Evolutionary conservation across 768 basidiomycete species (phyloP).

Genomic region (Hypholoma sublateritium): DNA sequence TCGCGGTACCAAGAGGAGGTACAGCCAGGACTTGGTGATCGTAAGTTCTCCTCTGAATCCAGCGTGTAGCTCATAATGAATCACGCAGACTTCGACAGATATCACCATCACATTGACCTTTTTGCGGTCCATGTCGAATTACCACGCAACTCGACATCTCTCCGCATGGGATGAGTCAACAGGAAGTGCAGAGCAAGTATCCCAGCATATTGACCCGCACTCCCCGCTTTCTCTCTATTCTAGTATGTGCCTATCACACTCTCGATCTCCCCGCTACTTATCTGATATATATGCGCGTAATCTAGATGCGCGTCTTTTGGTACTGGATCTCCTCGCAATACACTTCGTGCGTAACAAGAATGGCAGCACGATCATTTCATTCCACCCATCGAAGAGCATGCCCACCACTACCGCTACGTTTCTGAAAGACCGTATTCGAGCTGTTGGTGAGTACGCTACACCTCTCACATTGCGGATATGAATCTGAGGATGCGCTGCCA

Average conservation of each 20-base stretch:
- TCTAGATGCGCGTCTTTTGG: slow-evolving; percentile 33
- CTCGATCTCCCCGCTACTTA: neutral
- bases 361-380: slow-evolving; percentile 51
- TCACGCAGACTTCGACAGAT: slow-evolving; percentile 31
- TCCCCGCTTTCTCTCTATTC: slow-evolving; percentile 36
- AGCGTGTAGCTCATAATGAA: no score
- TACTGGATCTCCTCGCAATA: slow-evolving; percentile 47
- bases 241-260: slow-evolving; percentile 17
- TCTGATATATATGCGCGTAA: neutral
- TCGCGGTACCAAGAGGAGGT: slow-evolving; percentile 61
- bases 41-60: slow-evolving; percentile 30
- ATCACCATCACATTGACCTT: slow-evolving; percentile 61
- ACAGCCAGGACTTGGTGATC: slow-evolving; percentile 43
- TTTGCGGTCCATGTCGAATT: slow-evolving; percentile 39
- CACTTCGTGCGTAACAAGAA: slow-evolving; percentile 45
- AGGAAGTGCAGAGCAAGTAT: neutral
- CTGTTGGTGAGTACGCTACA: slow-evolving; percentile 33
- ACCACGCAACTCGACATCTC: slow-evolving; percentile 16
- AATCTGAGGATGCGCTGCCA: slow-evolving; percentile 2
- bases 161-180: neutral
- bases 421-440: slow-evolving; percentile 46
- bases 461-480: neutral
- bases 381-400: slow-evolving; percentile 38
- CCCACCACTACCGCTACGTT: slow-evolving; percentile 40
- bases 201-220: slow-evolving; percentile 37